A percentile compares a stretch with the other conserved stretches of the same genome.
Conservation (phyloP, 148 eudicot genomes). For the Suaeda aralocaspica region DNA sequence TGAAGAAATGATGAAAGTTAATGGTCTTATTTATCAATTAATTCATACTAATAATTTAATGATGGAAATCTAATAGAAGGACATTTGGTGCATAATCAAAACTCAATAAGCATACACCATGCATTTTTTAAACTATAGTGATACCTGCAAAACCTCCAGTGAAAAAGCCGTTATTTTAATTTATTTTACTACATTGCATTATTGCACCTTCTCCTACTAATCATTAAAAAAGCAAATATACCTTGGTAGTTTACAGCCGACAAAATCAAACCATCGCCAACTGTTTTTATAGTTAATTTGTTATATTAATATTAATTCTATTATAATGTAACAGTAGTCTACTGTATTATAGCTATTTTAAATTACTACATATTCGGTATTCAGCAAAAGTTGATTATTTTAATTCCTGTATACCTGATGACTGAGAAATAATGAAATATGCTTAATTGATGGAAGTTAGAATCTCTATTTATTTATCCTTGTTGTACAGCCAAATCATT, state of each 20-base stretch:
- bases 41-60: too few species aligned
- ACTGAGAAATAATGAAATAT: neutral
- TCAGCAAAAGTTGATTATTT: neutral
- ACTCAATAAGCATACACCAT: too few species aligned
- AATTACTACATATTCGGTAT: neutral
- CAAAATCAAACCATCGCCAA: slow-evolving; percentile 15
- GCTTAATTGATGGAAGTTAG: neutral
- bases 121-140: too few species aligned
- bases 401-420: neutral
- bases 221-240: neutral
- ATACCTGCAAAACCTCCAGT: too few species aligned
- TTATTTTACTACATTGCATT: slow-evolving; percentile 1
- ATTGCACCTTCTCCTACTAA: slow-evolving; percentile 14
- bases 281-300: neutral
- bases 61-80: too few species aligned
- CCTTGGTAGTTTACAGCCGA: slow-evolving; percentile 18
- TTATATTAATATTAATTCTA: too few species aligned
- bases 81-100: too few species aligned
- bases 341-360: too few species aligned
- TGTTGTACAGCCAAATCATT: neutral
- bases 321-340: too few species aligned
- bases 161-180: too few species aligned
- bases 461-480: neutral
- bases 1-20: too few species aligned
- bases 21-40: too few species aligned